Evolutionary conservation across 2,329 filamentous ascomycete genomes (phyloP), one percentile per base, ranked within the genome.

Genomic region (Scytalidium lignicola): DNA sequence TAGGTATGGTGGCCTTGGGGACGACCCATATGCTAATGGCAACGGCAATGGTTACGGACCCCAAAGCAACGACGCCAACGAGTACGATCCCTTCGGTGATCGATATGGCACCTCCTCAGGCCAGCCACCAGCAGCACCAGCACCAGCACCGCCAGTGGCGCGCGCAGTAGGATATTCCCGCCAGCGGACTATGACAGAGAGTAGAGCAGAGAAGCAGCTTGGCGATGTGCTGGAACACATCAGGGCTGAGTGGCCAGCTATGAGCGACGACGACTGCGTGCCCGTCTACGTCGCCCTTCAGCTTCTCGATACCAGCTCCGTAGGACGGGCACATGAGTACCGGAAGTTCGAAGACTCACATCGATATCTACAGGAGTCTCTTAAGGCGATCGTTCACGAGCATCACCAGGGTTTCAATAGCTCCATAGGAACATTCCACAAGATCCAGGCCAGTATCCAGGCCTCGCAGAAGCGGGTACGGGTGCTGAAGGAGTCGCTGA

Each of bases 401-500:
- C 92, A 99, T 65, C 92, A 99, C 64, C 93, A 99, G 68, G 95
- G 93, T 43, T 99, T 99, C 78, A 99, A 97, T 71, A 96, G 90
- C 68, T 96, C 92, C 45, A 97, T 99, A 55, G 93, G 92, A 67
- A 97, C 92, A 18, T 99, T 97, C 65, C 95, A 99, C 74, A 96
- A 95, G 69, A 99, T 99, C 53, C 93, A 99, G 67, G 83, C 85
- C 46, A 96, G 90, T 69, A 93, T 99, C 56, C 88, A 92, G 61
- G 76, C 82, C 45, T 96, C 90, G 15, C 93, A 99, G 68, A 84
- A 84, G 61, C 83, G 90, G 52, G 89, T 99, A 47, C 83, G 92
- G 51, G 74, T 77, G 12, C 74, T 99, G 54, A 93, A 92, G 66
- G 83, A 90, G 50, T 90, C 89, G n/a, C 74, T 99, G 50, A 79